Evolutionary conservation across 2,329 filamentous ascomycete species (phyloP), one percentile per base, ranked within the genome.

Genomic region (Phialemonium atrogriseum): DNA sequence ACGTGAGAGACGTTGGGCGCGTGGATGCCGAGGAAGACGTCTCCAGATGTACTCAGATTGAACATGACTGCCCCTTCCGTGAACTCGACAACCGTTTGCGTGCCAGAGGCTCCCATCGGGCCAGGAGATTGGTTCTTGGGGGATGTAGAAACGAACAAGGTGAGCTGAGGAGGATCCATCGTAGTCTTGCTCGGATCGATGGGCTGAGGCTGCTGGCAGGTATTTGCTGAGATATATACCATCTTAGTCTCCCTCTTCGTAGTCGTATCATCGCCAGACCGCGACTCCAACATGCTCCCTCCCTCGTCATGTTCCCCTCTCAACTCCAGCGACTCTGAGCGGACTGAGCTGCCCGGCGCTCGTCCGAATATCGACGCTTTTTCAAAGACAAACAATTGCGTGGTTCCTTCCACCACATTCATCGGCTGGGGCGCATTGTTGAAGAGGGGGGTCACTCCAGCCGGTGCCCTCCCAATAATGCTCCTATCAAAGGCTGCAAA

Each of bases 171-270:
- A 10, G 83, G 72, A 10, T 58, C 54, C 31, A 59, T 46, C 3
- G 48, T 48, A 1, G 59, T 63, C 15, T 62, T 59, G 9, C 62
- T 58, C 2, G 62, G 61, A 7, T 58, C 60, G 24, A 70, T 72
- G 24, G 68, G 63, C 13, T 58, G 52, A 10, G 89, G 91, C 46
- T 93, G 86, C 16, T 74, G 57, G 55, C 91, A 98, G 1, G 84
- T 88, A 43, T 87, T 96, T 25, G 87, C 77, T 3, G 87, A 87
- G 33, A 98, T 69, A 54, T 82, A 95, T 4, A 96, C 64, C 2
- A 59, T 73, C 24, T 57, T 64, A 11, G 56, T 55, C 31, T 48
- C 40, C 35, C 47, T 43, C 28, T 34, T 41, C 7, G 21, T 22
- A 9, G 21, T 23, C 14, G 8, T 4, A n/a, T 16, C 28, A 5